Conservation (phyloP, 495 filamentous ascomycete species). For the Aspergillus haitiensis region DNA sequence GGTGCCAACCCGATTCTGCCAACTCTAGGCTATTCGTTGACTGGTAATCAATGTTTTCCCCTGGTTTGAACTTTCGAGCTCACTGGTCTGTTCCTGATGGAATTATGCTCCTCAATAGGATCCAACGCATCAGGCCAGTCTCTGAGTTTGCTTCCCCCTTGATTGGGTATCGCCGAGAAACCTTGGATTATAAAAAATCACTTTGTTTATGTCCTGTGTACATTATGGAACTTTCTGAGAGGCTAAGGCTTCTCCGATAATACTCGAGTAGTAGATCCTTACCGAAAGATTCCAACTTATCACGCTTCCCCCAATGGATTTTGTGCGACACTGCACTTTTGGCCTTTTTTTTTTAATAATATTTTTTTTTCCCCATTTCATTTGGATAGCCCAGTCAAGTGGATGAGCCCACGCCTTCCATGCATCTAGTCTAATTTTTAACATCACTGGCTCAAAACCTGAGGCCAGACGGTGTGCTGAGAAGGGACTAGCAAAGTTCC, state of each 20-base stretch:
- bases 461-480: conserved; percentile 16
- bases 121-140: conserved; percentile 11
- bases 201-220: neutral
- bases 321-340: conserved; percentile 19
- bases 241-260: neutral
- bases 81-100: conserved; percentile 1
- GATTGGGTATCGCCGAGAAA: conserved; percentile 14
- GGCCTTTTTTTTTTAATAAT: conserved; percentile 17
- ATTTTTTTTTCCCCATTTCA: conserved; percentile 12
- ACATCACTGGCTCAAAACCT: conserved; percentile 11
- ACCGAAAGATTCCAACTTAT: conserved; percentile 21
- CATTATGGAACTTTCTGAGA: neutral
- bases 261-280: conserved; percentile 19
- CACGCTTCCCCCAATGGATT: conserved; percentile 2
- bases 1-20: conserved; percentile 1
- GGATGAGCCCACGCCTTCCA: conserved; percentile 24
- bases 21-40: conserved; percentile 1
- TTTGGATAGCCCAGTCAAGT: conserved; percentile 10
- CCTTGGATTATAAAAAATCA: neutral
- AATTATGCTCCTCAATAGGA: conserved; percentile 4
- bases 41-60: neutral
- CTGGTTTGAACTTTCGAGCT: conserved; percentile 5
- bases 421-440: conserved; percentile 26
- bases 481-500: conserved; percentile 6
- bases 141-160: conserved; percentile 2